phyloP scores from a whole-genome alignment of 73 alveolate genomes.

The Stentor roeselii region DNA sequence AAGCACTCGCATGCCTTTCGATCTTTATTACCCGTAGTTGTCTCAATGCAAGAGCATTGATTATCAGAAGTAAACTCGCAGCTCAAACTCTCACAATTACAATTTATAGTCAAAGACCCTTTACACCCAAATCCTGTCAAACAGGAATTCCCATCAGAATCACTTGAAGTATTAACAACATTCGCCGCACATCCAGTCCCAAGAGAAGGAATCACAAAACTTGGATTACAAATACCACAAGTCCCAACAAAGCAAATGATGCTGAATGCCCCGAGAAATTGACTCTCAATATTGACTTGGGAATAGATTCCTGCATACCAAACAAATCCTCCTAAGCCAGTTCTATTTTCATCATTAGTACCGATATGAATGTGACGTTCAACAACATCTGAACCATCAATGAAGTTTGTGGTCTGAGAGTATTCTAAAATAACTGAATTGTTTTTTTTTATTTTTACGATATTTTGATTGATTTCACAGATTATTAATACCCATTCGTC shows the following conservation, averaged over 20 bases:
- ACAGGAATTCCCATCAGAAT: too few species aligned
- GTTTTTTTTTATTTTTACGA: background rate
- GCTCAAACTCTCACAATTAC: too few species aligned
- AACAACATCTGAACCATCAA: too few species aligned
- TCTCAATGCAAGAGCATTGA: background rate
- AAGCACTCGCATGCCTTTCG: too few species aligned
- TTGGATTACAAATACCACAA: background rate
- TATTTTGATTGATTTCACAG: too few species aligned
- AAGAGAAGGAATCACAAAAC: background rate
- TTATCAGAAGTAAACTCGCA: too few species aligned
- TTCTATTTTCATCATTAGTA: background rate
- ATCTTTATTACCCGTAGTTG: too few species aligned
- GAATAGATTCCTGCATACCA: background rate
- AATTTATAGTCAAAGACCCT: too few species aligned
- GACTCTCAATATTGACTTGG: background rate
- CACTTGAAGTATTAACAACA: too few species aligned
- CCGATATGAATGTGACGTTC: background rate
- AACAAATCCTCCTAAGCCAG: background rate
- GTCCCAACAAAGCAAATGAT: background rate
- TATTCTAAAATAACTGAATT: background rate
- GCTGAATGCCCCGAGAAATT: background rate
- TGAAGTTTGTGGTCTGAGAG: background rate
- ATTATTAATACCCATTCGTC: background rate
- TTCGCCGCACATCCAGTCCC: too few species aligned
- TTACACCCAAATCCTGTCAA: too few species aligned